phyloP scores from a whole-genome alignment of 202 grass and related monocot genomes.

The Zizania palustris region DNA sequence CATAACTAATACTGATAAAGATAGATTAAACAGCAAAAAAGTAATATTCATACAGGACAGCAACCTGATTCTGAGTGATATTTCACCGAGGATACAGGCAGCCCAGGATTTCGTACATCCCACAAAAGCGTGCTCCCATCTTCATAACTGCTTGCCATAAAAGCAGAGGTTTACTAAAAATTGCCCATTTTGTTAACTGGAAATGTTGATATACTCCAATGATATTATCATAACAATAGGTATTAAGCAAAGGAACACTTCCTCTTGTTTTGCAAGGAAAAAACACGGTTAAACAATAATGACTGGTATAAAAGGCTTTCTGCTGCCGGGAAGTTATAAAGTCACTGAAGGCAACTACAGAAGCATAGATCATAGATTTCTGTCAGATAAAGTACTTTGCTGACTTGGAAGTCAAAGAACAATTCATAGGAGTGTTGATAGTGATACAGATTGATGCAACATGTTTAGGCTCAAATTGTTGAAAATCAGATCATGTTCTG shows the following conservation, averaged over 20 bases:
- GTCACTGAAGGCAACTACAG: not conserved
- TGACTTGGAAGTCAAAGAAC: not conserved
- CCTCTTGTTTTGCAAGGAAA: not conserved
- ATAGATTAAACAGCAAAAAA: slow-evolving; percentile 1
- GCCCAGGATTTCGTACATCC: slow-evolving; percentile 77
- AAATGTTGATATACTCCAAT: slow-evolving; percentile 16
- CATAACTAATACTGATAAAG: slow-evolving; percentile 3
- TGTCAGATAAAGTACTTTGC: slow-evolving; percentile 18
- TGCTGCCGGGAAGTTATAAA: not conserved
- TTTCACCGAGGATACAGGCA: slow-evolving; percentile 69
- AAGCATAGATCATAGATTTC: not conserved
- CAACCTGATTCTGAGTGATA: slow-evolving; percentile 95
- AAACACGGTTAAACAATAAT: slow-evolving; percentile 1
- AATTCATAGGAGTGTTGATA: not conserved
- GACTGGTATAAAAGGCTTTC: not conserved
- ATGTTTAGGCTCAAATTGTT: slow-evolving; percentile 25
- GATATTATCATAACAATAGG: slow-evolving; percentile 18
- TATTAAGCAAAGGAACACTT: not conserved
- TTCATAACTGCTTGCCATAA: slow-evolving; percentile 71
- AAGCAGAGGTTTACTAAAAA: slow-evolving; percentile 19
- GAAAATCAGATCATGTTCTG: not conserved
- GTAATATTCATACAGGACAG: slow-evolving; percentile 6
- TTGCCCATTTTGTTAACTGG: not conserved
- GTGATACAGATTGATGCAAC: not conserved
- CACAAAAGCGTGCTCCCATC: slow-evolving; percentile 98